Evolutionary conservation across 208 protist genomes (phyloP).

Genomic region (Sergeia podlipaevii): DNA sequence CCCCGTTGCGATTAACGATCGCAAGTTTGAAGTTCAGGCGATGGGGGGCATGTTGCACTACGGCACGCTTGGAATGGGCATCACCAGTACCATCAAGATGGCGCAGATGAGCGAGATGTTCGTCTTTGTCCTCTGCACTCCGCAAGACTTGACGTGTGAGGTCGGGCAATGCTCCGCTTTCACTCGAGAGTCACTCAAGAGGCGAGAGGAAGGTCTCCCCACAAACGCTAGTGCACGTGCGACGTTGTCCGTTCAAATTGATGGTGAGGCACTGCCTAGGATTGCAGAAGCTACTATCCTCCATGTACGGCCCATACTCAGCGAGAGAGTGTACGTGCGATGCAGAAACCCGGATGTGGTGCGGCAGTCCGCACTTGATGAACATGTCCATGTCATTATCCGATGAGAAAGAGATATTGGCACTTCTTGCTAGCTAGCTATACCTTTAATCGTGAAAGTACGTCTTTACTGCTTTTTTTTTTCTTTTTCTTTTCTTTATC

Average conservation of each 20-base stretch:
- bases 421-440: no score
- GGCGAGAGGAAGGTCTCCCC: constrained; percentile 16
- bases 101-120: constrained; percentile 66
- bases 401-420: no score
- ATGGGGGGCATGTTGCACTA: constrained; percentile 73
- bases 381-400: no score
- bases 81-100: constrained; percentile 48
- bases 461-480: background rate
- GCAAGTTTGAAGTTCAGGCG: constrained; percentile 69
- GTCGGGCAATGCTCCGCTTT: constrained; percentile 19
- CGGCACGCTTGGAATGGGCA: constrained; percentile 40
- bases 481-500: background rate
- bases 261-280: constrained; percentile 63
- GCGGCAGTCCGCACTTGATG: constrained; percentile 1
- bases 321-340: constrained; percentile 38
- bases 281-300: constrained; percentile 60
- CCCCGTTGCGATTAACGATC: constrained; percentile 70
- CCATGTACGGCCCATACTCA: constrained; percentile 30
- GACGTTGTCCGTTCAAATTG: constrained; percentile 64
- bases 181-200: constrained; percentile 16
- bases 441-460: no score
- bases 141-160: constrained; percentile 43
- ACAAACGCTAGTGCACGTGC: constrained; percentile 18
- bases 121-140: constrained; percentile 71
- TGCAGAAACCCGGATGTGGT: constrained; percentile 63